phyloP scores from a whole-genome alignment of 495 filamentous ascomycete genomes.

The Neurospora africana region DNA sequence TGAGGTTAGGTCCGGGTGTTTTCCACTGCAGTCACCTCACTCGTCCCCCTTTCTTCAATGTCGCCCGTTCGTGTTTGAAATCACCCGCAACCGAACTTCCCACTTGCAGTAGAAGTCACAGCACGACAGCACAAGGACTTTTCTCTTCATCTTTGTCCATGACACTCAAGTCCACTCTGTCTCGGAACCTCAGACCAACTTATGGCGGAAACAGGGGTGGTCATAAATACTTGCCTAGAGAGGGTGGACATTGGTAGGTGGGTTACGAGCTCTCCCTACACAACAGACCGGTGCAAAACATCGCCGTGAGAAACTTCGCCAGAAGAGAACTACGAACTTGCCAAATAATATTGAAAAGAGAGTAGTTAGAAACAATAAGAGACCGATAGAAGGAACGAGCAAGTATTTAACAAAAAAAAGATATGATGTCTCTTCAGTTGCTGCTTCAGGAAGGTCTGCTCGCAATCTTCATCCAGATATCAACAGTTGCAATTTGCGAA shows the following conservation, averaged over 20 bases:
- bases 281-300: not conserved
- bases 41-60: not conserved
- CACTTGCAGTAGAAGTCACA: not conserved
- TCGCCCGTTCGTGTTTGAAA: not conserved
- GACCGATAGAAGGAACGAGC: not conserved
- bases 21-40: not conserved
- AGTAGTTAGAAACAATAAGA: not conserved
- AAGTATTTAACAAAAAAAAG: not conserved
- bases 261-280: not conserved
- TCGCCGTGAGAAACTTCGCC: not conserved
- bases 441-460: not conserved
- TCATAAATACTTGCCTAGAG: not conserved
- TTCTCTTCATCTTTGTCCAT: not conserved
- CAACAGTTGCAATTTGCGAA: not conserved
- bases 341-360: not conserved
- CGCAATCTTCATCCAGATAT: not conserved
- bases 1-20: not conserved
- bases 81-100: not conserved
- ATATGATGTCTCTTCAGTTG: not conserved
- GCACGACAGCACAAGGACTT: not conserved
- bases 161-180: not conserved
- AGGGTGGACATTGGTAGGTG: not conserved
- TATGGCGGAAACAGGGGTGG: not conserved
- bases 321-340: not conserved
- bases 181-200: not conserved